phyloP scores from a whole-genome alignment of 176 grass and related monocot species.

The Carex parvula region DNA sequence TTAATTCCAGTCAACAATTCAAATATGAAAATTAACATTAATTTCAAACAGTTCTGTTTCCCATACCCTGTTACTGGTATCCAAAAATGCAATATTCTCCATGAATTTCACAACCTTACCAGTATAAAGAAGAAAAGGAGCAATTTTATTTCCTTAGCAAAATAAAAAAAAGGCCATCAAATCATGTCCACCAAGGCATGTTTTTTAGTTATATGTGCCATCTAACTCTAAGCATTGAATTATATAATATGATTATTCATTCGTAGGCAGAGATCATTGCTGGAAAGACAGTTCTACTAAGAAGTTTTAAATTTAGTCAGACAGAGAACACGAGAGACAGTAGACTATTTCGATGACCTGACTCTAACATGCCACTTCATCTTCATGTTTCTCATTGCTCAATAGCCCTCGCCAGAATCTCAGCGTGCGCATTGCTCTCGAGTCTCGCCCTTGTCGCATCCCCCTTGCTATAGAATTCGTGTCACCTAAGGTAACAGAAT shows the following conservation, averaged over 20 bases:
- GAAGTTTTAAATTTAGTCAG: conserved; percentile 5
- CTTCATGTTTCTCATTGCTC: conserved; percentile 55
- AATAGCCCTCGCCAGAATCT: conserved; percentile 31
- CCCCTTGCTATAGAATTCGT: conserved; percentile 18
- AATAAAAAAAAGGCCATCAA: not conserved
- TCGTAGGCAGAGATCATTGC: conserved; percentile 46
- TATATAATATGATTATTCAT: not conserved
- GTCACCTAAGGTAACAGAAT: no score
- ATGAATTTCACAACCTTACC: not conserved
- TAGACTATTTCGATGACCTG: conserved; percentile 14
- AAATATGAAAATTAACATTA: not conserved
- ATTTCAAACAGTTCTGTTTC: not conserved
- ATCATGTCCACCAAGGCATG: not conserved
- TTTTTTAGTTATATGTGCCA: not conserved
- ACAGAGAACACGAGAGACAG: conserved; percentile 6
- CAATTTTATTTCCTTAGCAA: not conserved
- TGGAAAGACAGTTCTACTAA: conserved; percentile 36
- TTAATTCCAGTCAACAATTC: not conserved
- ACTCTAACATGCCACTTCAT: conserved; percentile 34
- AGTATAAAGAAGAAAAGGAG: not conserved
- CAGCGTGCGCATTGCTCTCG: conserved; percentile 8
- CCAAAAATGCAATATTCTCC: not conserved
- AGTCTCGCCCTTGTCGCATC: not conserved
- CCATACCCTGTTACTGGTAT: not conserved
- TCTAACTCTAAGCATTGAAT: not conserved